These are phyloP conservation scores for Isoetes engelmannii DNA, from an alignment of 83 land plant species.

Conservation along the genomic window DNA sequence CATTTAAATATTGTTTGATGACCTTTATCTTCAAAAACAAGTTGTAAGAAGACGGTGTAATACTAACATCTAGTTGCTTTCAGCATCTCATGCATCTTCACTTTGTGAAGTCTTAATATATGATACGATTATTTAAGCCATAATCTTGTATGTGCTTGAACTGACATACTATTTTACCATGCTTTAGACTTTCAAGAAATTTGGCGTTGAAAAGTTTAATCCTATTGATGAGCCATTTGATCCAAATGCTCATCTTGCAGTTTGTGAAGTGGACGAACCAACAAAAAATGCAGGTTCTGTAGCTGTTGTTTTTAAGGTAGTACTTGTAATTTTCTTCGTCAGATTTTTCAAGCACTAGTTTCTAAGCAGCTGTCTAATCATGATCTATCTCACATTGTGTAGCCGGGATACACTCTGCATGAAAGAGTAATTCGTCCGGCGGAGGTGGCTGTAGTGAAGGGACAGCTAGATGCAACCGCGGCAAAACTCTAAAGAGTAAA, in stretches of 20 bases:
- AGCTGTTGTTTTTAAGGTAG: conserved; percentile 10
- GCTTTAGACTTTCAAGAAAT: conserved; percentile 6
- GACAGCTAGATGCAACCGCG: no score
- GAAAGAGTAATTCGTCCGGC: conserved; percentile 83
- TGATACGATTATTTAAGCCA: no score
- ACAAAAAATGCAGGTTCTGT: conserved; percentile 8
- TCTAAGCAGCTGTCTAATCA: no score
- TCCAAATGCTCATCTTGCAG: conserved; percentile 1
- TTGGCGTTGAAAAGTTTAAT: conserved; percentile 11
- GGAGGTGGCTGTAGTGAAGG: conserved; percentile 70
- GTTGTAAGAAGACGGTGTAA: no score
- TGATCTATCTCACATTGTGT: conserved; percentile 3
- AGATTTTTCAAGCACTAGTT: no score
- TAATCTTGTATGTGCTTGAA: not conserved
- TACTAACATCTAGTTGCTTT: no score
- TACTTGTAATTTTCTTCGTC: no score
- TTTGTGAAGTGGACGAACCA: conserved; percentile 10
- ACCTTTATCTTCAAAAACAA: no score
- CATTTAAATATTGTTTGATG: no score
- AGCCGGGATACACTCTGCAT: conserved; percentile 74
- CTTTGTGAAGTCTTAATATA: no score
- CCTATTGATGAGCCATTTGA: conserved; percentile 10
- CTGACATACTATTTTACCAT: not conserved
- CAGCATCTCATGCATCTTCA: not conserved
- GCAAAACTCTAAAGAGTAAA: no score